These are phyloP conservation scores for Talaromyces sp. DNA, from an alignment of 2,329 filamentous ascomycete species.

Conservation along the genomic window DNA sequence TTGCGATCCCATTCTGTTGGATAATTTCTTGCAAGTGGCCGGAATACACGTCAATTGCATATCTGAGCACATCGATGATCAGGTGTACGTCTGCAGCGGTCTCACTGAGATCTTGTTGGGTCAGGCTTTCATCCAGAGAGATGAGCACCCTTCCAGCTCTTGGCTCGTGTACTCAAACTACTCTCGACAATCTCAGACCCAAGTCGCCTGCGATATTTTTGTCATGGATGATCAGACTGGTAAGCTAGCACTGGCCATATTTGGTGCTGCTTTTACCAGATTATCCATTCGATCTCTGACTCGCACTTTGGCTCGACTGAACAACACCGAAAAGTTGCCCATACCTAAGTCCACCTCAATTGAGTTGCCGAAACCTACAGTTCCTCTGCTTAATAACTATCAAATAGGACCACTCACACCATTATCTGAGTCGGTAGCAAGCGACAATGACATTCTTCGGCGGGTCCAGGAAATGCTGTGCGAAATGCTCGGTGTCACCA, in stretches of 20 bases:
- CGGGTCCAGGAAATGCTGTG: not conserved
- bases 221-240: not conserved
- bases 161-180: not conserved
- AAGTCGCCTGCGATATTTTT: not conserved
- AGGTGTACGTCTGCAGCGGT: not conserved
- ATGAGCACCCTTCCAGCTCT: not conserved
- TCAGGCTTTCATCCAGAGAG: not conserved
- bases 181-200: not conserved
- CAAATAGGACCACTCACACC: no score
- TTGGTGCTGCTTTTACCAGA: not conserved
- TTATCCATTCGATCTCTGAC: not conserved
- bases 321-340: not conserved
- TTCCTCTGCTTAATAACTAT: no score
- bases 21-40: conserved; percentile 4
- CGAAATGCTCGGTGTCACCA: not conserved
- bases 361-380: no score
- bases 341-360: no score
- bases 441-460: no score
- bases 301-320: not conserved
- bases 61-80: not conserved
- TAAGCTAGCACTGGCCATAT: not conserved
- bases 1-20: not conserved
- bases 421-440: no score
- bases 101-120: not conserved
- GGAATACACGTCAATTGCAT: conserved; percentile 2